Conservation (phyloP, 108 stramenopile species). For the Skeletonema costatum region DNA sequence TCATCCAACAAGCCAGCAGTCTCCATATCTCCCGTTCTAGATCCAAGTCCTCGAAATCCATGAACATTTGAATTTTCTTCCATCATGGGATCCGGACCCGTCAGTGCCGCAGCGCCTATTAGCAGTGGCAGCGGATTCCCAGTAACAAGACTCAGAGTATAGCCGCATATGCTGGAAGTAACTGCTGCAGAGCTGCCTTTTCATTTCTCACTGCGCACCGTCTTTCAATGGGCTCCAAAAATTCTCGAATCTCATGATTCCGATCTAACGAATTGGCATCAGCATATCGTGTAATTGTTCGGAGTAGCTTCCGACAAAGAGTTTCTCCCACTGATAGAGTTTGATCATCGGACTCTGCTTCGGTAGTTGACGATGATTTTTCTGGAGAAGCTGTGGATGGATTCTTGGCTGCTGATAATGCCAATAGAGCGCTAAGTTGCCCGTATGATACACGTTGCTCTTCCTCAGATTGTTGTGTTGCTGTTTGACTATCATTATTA, state of each 20-base stretch:
- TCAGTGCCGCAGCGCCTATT: constrained; percentile 37
- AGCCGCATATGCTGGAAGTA: constrained; percentile 47
- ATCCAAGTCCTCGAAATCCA: constrained; percentile 27
- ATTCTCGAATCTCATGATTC: constrained; percentile 48
- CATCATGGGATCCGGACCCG: constrained; percentile 25
- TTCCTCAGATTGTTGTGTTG: not conserved
- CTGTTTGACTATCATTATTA: not conserved
- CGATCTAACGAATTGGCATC: constrained; percentile 51
- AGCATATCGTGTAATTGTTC: constrained; percentile 51
- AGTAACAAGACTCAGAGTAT: constrained; percentile 42
- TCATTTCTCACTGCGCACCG: constrained; percentile 37
- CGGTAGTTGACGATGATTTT: not conserved
- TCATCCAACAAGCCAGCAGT: constrained; percentile 46
- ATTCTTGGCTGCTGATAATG: constrained; percentile 60
- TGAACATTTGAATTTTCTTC: constrained; percentile 40
- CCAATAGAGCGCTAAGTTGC: constrained; percentile 61
- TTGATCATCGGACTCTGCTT: not conserved
- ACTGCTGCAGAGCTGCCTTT: constrained; percentile 31
- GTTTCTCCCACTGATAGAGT: constrained; percentile 28
- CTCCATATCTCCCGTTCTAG: constrained; percentile 36
- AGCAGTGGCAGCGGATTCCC: constrained; percentile 54
- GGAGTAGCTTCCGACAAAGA: constrained; percentile 50
- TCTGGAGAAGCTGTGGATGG: constrained; percentile 20
- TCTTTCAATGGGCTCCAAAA: constrained; percentile 46
- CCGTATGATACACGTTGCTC: constrained; percentile 57